These are phyloP conservation scores for Pseudoscleropodium purum DNA, from an alignment of 225 moss, liverwort and hornwort species.

Conservation along the genomic window DNA sequence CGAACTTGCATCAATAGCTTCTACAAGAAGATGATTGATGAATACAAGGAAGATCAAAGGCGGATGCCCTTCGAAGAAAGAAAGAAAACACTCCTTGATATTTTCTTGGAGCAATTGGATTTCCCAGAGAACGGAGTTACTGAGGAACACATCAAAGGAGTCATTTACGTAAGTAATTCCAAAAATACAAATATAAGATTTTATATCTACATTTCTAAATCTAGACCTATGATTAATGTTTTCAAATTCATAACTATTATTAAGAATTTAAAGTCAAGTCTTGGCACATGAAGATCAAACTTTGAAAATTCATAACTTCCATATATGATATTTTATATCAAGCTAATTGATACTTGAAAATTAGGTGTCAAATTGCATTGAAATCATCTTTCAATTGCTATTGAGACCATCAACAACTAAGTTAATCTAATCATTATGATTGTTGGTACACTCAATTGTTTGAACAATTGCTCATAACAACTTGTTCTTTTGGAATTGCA, in stretches of 20 bases:
- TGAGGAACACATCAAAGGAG: neutral
- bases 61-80: neutral
- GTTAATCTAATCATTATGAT: too few relatives aligned
- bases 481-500: rapidly evolving
- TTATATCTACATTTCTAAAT: neutral
- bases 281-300: neutral
- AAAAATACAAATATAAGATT: neutral
- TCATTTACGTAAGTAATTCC: neutral
- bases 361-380: neutral
- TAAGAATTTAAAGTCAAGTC: neutral
- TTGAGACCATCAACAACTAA: neutral
- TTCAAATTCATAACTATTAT: neutral
- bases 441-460: rapidly evolving
- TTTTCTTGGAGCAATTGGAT: neutral
- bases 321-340: neutral
- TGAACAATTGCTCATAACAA: rapidly evolving
- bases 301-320: neutral
- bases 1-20: neutral
- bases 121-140: neutral
- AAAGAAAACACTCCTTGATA: neutral
- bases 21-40: neutral
- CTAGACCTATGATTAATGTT: too few relatives aligned
- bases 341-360: too few relatives aligned
- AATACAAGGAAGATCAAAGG: neutral
- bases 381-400: neutral